A percentile compares a stretch with the other conserved stretches of the same genome.
Evolutionary conservation across 352 stramenopile species (phyloP).

Genomic region (Pilasporangium apinafurcum): DNA sequence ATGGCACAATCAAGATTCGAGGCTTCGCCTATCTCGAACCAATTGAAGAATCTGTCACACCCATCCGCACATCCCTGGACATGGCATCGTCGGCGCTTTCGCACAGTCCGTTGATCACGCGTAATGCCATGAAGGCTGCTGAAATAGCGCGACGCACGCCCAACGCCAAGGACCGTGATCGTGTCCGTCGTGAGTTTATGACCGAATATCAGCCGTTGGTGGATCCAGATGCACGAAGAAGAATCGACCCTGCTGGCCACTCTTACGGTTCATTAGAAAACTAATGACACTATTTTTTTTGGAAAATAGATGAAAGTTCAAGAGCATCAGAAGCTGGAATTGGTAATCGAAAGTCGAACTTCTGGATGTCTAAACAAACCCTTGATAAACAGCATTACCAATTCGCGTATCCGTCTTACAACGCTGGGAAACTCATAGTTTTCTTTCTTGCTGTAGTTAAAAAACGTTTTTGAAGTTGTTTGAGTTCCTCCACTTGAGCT

Average conservation of each 20-base stretch:
- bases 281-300: slow-evolving; percentile 16
- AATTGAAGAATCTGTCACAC: slow-evolving; percentile 50
- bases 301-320: too few species aligned
- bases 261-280: slow-evolving; percentile 77
- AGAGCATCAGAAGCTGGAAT: too few species aligned
- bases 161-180: slow-evolving; percentile 72
- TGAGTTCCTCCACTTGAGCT: slow-evolving; percentile 66
- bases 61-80: slow-evolving; percentile 62
- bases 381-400: too few species aligned
- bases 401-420: too few species aligned
- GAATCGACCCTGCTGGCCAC: slow-evolving; percentile 71
- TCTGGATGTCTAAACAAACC: too few species aligned
- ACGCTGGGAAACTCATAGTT: slow-evolving; percentile 52
- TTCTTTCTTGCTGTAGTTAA: slow-evolving; percentile 71
- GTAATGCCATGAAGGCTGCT: slow-evolving; percentile 78
- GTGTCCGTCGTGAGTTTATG: slow-evolving; percentile 82
- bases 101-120: slow-evolving; percentile 70
- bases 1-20: slow-evolving; percentile 81
- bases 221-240: slow-evolving; percentile 44
- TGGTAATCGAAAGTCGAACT: not conserved
- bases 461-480: slow-evolving; percentile 58
- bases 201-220: slow-evolving; percentile 79
- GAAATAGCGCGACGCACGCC: slow-evolving; percentile 76
- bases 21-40: slow-evolving; percentile 76
- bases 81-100: slow-evolving; percentile 50